A percentile compares a stretch with the other conserved stretches of the same genome.
Evolutionary conservation across 1,284 basidiomycete genomes (phyloP).

Genomic region (Peniophora sp.): DNA sequence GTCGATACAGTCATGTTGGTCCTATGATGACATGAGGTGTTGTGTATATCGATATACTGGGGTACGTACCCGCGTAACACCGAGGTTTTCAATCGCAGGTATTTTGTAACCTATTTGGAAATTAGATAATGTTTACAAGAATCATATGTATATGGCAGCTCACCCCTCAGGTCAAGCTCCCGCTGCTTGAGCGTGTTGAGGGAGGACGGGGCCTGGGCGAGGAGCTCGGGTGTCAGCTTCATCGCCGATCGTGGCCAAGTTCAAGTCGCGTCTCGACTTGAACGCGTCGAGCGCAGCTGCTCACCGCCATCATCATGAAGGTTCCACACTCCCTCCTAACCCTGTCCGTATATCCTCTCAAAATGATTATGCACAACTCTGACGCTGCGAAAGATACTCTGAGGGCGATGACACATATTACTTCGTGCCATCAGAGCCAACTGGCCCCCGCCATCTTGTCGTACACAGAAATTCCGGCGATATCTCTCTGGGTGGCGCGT

Average conservation of each 20-base stretch:
- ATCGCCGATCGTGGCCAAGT: conserved; percentile 32
- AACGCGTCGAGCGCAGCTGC: not conserved
- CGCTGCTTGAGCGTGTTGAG: conserved; percentile 91
- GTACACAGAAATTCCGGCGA: conserved; percentile 67
- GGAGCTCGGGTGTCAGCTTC: conserved; percentile 91
- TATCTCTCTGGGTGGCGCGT: conserved; percentile 61
- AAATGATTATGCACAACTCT: conserved; percentile 4
- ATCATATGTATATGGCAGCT: conserved; percentile 21
- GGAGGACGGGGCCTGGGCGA: conserved; percentile 68
- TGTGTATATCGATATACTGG: conserved; percentile 11
- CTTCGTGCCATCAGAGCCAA: conserved; percentile 59
- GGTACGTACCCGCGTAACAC: conserved; percentile 81
- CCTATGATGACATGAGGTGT: conserved; percentile 33
- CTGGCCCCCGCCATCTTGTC: conserved; percentile 56
- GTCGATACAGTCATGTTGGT: conserved; percentile 93
- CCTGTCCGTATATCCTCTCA: conserved; percentile 34
- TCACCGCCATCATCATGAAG: conserved; percentile 40
- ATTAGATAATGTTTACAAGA: conserved; percentile 19
- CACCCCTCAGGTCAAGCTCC: conserved; percentile 90
- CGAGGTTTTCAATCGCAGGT: conserved; percentile 97
- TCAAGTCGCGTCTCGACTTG: conserved; percentile 8
- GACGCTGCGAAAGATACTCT: conserved; percentile 59
- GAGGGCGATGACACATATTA: conserved; percentile 69
- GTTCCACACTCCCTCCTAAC: conserved; percentile 62
- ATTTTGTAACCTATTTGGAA: conserved; percentile 82